phyloP scores from a whole-genome alignment of 1,284 basidiomycete genomes.

The Leccinum griseonigrum region DNA sequence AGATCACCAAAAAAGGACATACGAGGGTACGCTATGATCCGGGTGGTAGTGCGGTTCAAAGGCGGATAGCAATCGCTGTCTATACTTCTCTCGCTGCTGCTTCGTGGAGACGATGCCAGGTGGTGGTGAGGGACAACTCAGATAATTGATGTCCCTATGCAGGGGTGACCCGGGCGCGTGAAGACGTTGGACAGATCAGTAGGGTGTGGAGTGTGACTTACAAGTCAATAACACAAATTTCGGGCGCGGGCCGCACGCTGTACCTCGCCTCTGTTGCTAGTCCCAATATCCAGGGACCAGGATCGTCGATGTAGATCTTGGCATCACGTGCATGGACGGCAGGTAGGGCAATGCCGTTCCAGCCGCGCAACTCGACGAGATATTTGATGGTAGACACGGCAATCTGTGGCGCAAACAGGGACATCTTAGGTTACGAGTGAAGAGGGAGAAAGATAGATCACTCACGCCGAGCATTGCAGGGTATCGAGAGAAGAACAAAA shows the following conservation, averaged over 20 bases:
- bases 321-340: conserved; percentile 89
- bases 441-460: conserved; percentile 2
- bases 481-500: conserved; percentile 89
- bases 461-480: conserved; percentile 85
- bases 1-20: conserved; percentile 14
- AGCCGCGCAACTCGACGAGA: conserved; percentile 90
- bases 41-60: conserved; percentile 85
- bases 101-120: conserved; percentile 78
- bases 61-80: conserved; percentile 71
- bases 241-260: conserved; percentile 69
- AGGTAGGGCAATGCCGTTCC: conserved; percentile 86
- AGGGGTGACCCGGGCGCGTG: conserved; percentile 3
- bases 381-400: conserved; percentile 90
- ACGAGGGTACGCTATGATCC: conserved; percentile 79
- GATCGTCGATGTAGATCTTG: conserved; percentile 85
- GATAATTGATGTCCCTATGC: conserved; percentile 83
- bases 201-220: conserved; percentile 39
- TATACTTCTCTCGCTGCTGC: conserved; percentile 81
- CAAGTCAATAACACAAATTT: conserved; percentile 91
- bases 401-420: conserved; percentile 41
- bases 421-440: not conserved
- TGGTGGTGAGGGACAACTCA: conserved; percentile 80
- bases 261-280: conserved; percentile 85
- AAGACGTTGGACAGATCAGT: not conserved
- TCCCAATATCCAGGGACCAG: conserved; percentile 92